A percentile compares a stretch with the other conserved stretches of the same genome.
These are phyloP conservation scores for Talaromyces adpressus DNA, from an alignment of 495 filamentous ascomycete genomes.

Conservation along the genomic window DNA sequence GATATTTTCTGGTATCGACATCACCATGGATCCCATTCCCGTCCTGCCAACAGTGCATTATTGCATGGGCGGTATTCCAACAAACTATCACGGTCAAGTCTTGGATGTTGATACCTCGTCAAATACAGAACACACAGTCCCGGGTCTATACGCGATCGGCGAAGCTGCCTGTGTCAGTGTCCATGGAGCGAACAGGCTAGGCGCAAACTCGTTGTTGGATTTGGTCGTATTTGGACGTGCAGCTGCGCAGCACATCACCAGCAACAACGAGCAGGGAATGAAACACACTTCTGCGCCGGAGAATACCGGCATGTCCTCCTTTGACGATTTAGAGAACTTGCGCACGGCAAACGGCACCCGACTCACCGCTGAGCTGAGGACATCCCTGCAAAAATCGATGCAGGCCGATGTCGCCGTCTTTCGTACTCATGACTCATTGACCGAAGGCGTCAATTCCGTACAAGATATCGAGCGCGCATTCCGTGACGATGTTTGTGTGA, in stretches of 20 bases:
- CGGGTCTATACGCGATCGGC: constrained; percentile 91
- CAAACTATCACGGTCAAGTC: constrained; percentile 93
- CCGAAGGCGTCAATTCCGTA: constrained; percentile 61
- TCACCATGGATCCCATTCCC: constrained; percentile 92
- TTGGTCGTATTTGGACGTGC: constrained; percentile 95
- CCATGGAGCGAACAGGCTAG: constrained; percentile 94
- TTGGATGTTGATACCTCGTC: constrained; percentile 44
- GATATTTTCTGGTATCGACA: constrained; percentile 94
- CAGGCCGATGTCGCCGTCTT: constrained; percentile 95
- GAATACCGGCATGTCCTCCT: background rate
- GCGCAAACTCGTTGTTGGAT: constrained; percentile 96
- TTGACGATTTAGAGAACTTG: background rate
- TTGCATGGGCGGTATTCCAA: constrained; percentile 99
- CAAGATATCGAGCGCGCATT: background rate
- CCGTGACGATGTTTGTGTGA: constrained; percentile 79
- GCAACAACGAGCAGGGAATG: constrained; percentile 32
- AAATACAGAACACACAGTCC: constrained; percentile 63
- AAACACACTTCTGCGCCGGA: background rate
- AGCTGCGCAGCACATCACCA: constrained; percentile 89
- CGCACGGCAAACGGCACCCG: background rate
- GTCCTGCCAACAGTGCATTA: constrained; percentile 97
- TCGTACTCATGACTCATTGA: constrained; percentile 83
- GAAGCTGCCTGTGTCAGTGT: constrained; percentile 96
- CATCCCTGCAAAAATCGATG: constrained; percentile 97
- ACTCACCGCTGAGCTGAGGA: constrained; percentile 24